Evolutionary conservation across 2,329 filamentous ascomycete genomes (phyloP), one percentile per base, ranked within the genome.

Genomic region (Ophiostoma pallidulum): DNA sequence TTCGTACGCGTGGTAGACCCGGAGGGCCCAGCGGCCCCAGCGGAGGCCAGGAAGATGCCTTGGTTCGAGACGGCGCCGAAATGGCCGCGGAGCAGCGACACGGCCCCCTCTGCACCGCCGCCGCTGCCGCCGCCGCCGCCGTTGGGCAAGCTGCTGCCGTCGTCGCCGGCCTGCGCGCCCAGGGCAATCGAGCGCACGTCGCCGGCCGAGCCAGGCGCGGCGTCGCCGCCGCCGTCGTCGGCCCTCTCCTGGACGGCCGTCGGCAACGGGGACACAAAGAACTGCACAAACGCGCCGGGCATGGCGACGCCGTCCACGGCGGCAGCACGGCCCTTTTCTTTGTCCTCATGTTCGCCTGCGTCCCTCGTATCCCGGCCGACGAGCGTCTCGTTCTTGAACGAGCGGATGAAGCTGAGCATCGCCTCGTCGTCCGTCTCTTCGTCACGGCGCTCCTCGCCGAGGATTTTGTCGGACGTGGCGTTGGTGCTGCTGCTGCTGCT

Each of bases 281-380:
- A 87, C 58, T 84, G 77, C 18, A 91, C 73, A 41, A 65, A 74
- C 13, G 83, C 79, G 8, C 81, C 84, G 5, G 78, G 72, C 22
- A 72, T 71, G 6, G 79, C 77, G 47, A 86, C 72, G 38, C 77
- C 74, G 8, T 71, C 70, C 29, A 41, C 45, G 14, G 31, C 31
- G 10, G 19, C 29, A 22, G 32, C 26, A 14, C 10, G 16, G 16
- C 20, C n/a, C n/a, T n/a, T n/a, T n/a, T n/a, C n/a, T 26, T 24
- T 24, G 4, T 4, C 31, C 29, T 13, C 28, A 12, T 22, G 28
- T 37, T 38, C 31, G 12, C 13, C 40, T n/a, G 14, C 20, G 8
- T 24, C 26, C 24, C 19, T 35, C 14, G 8, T 32, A 2, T 12
- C 22, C 12, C 6, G 22, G 3, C 42, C 55, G 19, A 24, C 31